Percentiles rank a stretch among this genome's conserved stretches.
These are phyloP conservation scores for Aspergillus fumigatiaffinis DNA, from an alignment of 2,329 filamentous ascomycete species.

Conservation along the genomic window DNA sequence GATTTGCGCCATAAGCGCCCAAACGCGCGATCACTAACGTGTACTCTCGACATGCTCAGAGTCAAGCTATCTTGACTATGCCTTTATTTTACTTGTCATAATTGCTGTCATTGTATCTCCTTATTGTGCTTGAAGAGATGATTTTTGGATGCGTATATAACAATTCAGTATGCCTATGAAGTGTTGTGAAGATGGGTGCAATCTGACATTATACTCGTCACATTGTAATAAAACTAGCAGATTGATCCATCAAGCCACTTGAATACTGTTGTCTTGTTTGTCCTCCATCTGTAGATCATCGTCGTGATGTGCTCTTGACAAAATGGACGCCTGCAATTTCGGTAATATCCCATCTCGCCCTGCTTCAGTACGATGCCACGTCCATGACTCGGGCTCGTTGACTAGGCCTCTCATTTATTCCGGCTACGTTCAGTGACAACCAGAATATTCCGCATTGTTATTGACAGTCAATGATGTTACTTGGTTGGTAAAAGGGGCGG, in stretches of 20 bases:
- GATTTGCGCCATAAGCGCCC: conserved; percentile 14
- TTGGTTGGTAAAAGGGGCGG: neutral
- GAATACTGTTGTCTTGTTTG: neutral
- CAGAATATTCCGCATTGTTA: neutral
- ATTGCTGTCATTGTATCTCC: neutral
- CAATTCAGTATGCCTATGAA: neutral
- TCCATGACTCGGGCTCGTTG: neutral
- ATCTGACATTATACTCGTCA: neutral
- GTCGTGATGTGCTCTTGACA: neutral
- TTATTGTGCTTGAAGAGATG: neutral
- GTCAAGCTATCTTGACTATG: neutral
- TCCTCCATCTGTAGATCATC: neutral
- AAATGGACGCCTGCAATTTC: neutral
- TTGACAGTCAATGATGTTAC: neutral
- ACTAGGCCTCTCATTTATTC: neutral
- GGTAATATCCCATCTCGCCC: neutral
- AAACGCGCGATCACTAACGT: conserved; percentile 13
- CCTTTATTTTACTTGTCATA: neutral
- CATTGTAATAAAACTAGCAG: neutral
- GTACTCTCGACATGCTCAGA: neutral
- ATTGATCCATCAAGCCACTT: neutral
- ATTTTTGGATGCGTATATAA: neutral
- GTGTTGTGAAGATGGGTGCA: neutral
- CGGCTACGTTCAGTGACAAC: neutral
- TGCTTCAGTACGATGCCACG: neutral